Base-by-base conservation (phyloP, 331 rosid species). In the Arachis monticola region DNA sequence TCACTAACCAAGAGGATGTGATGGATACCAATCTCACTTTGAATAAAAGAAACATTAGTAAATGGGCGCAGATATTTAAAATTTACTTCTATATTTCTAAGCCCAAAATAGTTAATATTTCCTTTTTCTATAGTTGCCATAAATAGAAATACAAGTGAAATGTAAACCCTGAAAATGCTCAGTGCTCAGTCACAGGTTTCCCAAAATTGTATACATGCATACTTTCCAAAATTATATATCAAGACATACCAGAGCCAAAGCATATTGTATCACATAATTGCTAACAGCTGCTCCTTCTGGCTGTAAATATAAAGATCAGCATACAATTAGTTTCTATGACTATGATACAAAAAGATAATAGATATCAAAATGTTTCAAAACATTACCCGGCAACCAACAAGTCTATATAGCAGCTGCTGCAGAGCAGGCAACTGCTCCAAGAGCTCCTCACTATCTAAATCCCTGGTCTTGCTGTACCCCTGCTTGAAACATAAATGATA, bases 371-470 rank as follows among this genome's bases (percentile, higher is more conserved):
- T 22, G 81, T 69, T 51, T 51, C 45, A 30, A 50, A 73, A 64
- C 65, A 59, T 32, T 87, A 95, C 99, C 98, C 77, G 88, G 79
- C 98, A 95, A 78, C 96, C 96, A 84, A 92, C 79, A 75, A 95
- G 99, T 67, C 96, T 96, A 84, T 86, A 87, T 38, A 95, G 88
- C 62, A 95, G 88, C 84, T 86, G 94, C 87, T 95, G 99, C 82
- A 95, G 83, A 79, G 98, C 91, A 78, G 99, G 98, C 83, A 95
- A 89, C 60, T 95, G 99, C 74, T 92, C 99, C 90, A 95, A 80
- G 66, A 95, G 79, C 70, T 89, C 92, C 83, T 95, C 99, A 73
- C 98, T 86, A 60, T 92, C 96, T 88, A 95, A 83, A 74, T 95
- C 99, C 84, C 99, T 88, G 56, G 99, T 95, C 85, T 84, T 92